phyloP scores from a whole-genome alignment of 441 rosid species.

The Dalechampia spathulata region DNA sequence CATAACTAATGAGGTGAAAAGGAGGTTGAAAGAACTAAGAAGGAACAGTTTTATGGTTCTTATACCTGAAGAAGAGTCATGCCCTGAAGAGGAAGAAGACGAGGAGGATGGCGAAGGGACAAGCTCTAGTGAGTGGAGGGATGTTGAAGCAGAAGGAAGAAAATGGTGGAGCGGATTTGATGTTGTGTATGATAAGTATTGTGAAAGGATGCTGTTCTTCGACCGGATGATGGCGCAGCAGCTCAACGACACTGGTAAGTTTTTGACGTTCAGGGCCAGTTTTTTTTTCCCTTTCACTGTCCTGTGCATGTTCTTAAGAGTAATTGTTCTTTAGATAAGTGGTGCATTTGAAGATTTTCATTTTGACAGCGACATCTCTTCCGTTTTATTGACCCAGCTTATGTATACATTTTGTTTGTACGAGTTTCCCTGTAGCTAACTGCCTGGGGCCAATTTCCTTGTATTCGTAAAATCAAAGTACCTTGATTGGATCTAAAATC shows the following conservation, averaged over 20 bases:
- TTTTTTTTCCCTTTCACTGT: background rate
- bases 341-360: no score
- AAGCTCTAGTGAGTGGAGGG: conserved; percentile 72
- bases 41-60: conserved; percentile 88
- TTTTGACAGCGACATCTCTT: background rate
- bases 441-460: no score
- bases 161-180: conserved; percentile 98
- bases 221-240: conserved; percentile 67
- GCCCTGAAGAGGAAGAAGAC: conserved; percentile 51
- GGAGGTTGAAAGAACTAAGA: conserved; percentile 79
- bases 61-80: conserved; percentile 84
- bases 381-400: no score
- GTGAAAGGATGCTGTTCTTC: conserved; percentile 81
- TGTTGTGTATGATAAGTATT: conserved; percentile 79
- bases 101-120: conserved; percentile 53
- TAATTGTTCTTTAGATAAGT: background rate
- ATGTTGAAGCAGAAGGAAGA: conserved; percentile 81
- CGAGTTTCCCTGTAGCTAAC: background rate
- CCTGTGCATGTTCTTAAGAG: background rate
- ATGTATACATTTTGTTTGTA: no score
- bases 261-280: background rate
- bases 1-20: conserved; percentile 85
- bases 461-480: no score
- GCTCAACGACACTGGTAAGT: conserved; percentile 58
- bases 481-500: no score